Base-by-base conservation (phyloP, 768 basidiomycete genomes). In the Lactifluus hygrophoroides region DNA sequence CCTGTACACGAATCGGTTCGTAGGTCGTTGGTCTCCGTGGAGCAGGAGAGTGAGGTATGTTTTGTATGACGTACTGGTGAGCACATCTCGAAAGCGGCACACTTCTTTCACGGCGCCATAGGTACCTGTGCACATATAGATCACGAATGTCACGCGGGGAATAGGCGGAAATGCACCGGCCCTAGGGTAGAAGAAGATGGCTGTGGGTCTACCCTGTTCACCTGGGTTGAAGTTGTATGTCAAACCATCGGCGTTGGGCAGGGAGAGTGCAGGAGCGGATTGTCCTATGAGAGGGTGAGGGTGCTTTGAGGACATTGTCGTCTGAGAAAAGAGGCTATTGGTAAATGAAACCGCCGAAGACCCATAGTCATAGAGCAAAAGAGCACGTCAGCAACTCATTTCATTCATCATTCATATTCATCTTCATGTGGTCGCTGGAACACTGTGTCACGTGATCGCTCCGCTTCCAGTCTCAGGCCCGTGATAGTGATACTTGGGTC, bases 81-180 rank as follows among this genome's bases (percentile, higher is more conserved):
- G 71, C 3, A 88, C 88, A 73, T 93, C 87, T 23, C 90, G 80
- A 70, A 94, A 91, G 52, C 83, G 77, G 65, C 89, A 91, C 1
- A 86, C 90, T 69, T 93, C 84, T 66, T 79, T 84, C 17, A 88
- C 93, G 70, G 91, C 92, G 5, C 86, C 89, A 51, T 74, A 84
- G 2, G 88, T 81, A 6, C 84, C 88, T 84, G 32, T 23, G 30
- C 21, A 51, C 17, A 34, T 3, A 0, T 21, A 32, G 2, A 0
- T 45, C 40, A 35, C 47, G 30, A 25, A 32, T 23, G 21, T n/a
- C 7, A 27, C 25, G 54, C 32, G 28, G 44, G 19, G 32, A 14
- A 19, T n/a, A 35, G 27, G 40, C 13, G 54, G 65, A 40, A 43
- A 54, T 70, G 58, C 70, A 84, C 86, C 82, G 43, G 86, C 79